phyloP scores from a whole-genome alignment of 2,329 filamentous ascomycete genomes.

The Ophiostoma quercus region DNA sequence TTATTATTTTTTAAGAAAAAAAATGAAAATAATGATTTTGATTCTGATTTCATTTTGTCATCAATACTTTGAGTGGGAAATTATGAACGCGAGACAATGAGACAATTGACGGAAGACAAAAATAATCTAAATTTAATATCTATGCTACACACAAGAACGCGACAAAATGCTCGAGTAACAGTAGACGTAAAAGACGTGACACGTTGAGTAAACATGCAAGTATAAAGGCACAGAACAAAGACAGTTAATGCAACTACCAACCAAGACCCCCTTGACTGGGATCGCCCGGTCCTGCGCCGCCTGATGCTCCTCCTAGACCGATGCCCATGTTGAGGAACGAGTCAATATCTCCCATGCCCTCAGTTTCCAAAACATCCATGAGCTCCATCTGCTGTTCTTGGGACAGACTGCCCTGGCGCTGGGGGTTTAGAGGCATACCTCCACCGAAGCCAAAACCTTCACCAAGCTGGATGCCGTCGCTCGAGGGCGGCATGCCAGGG shows the following conservation, averaged over 20 bases:
- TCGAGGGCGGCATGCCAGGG: neutral
- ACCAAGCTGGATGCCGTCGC: slow-evolving; percentile 13
- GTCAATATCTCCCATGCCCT: slow-evolving; percentile 59
- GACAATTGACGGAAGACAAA: too few relatives aligned
- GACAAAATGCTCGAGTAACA: neutral
- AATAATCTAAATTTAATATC: neutral
- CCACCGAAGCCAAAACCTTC: slow-evolving; percentile 25
- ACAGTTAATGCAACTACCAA: slow-evolving; percentile 5
- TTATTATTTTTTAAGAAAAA: too few relatives aligned
- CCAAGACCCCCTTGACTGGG: neutral
- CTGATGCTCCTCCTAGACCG: slow-evolving; percentile 27
- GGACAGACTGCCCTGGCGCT: slow-evolving; percentile 64
- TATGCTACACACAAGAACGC: neutral
- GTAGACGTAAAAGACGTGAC: neutral
- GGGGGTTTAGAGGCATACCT: slow-evolving; percentile 32
- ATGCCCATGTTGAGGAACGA: slow-evolving; percentile 49
- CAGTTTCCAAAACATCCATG: slow-evolving; percentile 71
- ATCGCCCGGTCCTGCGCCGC: slow-evolving; percentile 6
- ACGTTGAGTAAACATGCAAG: neutral
- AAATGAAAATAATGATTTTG: too few relatives aligned
- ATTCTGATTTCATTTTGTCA: too few relatives aligned
- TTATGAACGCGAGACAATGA: too few relatives aligned
- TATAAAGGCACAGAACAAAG: neutral
- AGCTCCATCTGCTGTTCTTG: slow-evolving; percentile 78
- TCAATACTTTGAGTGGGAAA: too few relatives aligned